Evolutionary conservation across 306 rosid genomes (phyloP).

Genomic region (Prosopis cineraria): DNA sequence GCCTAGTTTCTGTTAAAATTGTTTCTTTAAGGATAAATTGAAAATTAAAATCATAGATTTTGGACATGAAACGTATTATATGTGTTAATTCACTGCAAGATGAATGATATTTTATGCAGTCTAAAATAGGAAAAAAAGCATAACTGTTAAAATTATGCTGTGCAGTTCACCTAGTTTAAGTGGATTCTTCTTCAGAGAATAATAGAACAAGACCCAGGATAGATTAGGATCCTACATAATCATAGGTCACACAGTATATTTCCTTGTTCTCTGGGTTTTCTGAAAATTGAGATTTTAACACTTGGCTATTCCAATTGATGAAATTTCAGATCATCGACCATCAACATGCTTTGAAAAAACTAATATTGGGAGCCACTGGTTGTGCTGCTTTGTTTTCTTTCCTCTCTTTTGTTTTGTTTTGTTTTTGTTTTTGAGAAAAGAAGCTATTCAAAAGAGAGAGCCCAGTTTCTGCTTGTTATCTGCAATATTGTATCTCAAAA

Average conservation of each 20-base stretch:
- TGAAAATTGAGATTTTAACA: not conserved
- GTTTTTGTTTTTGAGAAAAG: not conserved
- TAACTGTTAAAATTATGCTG: constrained; percentile 5
- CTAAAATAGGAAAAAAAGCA: not conserved
- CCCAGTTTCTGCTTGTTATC: not conserved
- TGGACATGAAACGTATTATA: constrained; percentile 9
- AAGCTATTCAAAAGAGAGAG: not conserved
- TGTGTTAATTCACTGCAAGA: constrained; percentile 2
- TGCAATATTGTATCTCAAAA: not conserved
- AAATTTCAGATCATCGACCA: not conserved
- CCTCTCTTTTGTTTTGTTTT: not conserved
- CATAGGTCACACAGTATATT: not conserved
- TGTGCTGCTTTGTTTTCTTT: not conserved
- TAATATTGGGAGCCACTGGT: not conserved
- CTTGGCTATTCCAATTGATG: not conserved
- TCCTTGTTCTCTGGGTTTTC: not conserved
- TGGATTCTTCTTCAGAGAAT: constrained; percentile 9
- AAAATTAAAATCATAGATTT: not conserved
- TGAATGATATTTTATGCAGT: constrained; percentile 17
- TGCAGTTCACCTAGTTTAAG: not conserved
- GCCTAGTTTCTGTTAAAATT: no score
- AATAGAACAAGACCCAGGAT: not conserved
- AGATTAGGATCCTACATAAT: constrained; percentile 12
- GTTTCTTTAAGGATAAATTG: not conserved
- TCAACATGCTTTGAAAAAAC: not conserved